These are phyloP conservation scores for Cryptosporidium canis DNA, from an alignment of 169 alveolate species.

Conservation along the genomic window DNA sequence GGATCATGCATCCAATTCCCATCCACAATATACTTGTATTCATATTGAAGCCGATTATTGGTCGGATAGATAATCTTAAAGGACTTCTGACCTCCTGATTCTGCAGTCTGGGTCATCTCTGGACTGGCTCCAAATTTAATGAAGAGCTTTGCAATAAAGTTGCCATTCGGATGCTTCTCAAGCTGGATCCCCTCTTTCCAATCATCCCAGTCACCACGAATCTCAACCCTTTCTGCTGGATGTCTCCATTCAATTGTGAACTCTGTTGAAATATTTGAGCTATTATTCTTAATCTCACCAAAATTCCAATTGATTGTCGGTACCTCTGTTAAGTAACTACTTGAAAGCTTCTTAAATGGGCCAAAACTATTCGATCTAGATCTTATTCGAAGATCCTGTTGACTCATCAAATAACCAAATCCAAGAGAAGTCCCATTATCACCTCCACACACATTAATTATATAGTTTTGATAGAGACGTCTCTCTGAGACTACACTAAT, in stretches of 20 bases:
- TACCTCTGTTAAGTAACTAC: conserved; percentile 20
- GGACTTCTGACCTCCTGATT: conserved; percentile 7
- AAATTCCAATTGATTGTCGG: conserved; percentile 28
- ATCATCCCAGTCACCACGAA: conserved; percentile 85
- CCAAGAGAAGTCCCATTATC: neutral
- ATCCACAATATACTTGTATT: conserved; percentile 86
- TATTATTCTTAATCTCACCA: neutral
- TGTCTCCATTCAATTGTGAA: conserved; percentile 58
- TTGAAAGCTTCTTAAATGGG: conserved; percentile 50
- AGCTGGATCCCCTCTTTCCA: conserved; percentile 83
- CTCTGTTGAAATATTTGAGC: conserved; percentile 40
- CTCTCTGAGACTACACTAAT: conserved; percentile 88
- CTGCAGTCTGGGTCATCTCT: neutral
- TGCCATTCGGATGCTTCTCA: conserved; percentile 71
- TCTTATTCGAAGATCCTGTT: conserved; percentile 52
- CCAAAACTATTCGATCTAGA: conserved; percentile 65
- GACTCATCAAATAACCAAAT: too few species aligned
- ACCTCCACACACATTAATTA: conserved; percentile 61
- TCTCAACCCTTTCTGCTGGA: conserved; percentile 77
- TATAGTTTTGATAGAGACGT: conserved; percentile 81
- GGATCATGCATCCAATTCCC: conserved; percentile 83
- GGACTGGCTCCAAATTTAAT: conserved; percentile 47
- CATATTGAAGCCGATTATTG: conserved; percentile 71
- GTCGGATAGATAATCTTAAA: conserved; percentile 35
- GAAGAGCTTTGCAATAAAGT: conserved; percentile 19